Percentiles rank a stretch among this genome's conserved stretches.
These are phyloP conservation scores for Saccharum hybrid DNA, from an alignment of 202 grass and related monocot species.

Conservation along the genomic window DNA sequence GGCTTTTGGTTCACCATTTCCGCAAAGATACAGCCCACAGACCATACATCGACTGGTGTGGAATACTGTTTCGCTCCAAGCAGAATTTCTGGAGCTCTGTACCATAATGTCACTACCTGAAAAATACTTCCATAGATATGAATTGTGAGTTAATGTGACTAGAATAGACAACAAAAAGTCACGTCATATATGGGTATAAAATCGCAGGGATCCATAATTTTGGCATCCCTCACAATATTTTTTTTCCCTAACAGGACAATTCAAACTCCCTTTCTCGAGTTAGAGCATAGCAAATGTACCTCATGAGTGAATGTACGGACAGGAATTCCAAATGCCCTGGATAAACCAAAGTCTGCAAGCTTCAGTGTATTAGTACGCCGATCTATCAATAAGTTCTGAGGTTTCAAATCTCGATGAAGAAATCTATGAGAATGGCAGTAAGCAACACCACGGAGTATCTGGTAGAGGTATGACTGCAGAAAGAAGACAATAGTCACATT, in stretches of 20 bases:
- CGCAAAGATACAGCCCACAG: slow-evolving; percentile 97
- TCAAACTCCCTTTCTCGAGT: slow-evolving; percentile 6
- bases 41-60: slow-evolving; percentile 98
- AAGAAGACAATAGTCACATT: slow-evolving; percentile 51
- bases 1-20: slow-evolving; percentile 99
- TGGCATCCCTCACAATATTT: background rate
- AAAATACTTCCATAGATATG: slow-evolving; percentile 45
- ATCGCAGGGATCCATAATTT: background rate
- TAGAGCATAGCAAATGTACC: slow-evolving; percentile 61
- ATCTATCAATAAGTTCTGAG: slow-evolving; percentile 98
- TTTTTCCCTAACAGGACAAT: slow-evolving; percentile 2
- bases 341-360: slow-evolving; percentile 98
- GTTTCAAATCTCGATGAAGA: slow-evolving; percentile 99
- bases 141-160: slow-evolving; percentile 25
- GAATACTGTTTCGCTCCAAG: slow-evolving; percentile 90
- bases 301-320: slow-evolving; percentile 98
- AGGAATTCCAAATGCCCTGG: slow-evolving; percentile 93
- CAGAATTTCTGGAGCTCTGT: slow-evolving; percentile 95
- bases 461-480: slow-evolving; percentile 91
- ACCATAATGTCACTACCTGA: slow-evolving; percentile 98
- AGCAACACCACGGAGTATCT: slow-evolving; percentile 85
- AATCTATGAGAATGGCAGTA: slow-evolving; percentile 98
- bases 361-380: slow-evolving; percentile 85
- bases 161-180: background rate
- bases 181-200: background rate